Conservation (phyloP, 768 basidiomycete genomes). For the Solioccasus polychromus region DNA sequence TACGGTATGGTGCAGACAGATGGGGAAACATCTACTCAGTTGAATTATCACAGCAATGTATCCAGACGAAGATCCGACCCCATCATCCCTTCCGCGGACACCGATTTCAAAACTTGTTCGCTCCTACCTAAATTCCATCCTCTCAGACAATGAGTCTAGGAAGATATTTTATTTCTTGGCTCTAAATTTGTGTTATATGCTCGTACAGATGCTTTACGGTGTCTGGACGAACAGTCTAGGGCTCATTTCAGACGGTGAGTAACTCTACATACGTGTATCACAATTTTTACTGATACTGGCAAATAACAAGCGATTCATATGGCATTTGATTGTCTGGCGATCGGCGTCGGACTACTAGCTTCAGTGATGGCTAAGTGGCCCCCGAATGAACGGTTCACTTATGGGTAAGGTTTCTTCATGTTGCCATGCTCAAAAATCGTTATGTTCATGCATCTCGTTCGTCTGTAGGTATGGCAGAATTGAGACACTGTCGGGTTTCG, state of each 20-base stretch:
- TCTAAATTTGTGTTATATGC: constrained; percentile 94
- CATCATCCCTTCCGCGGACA: constrained; percentile 45
- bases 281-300: constrained; percentile 2
- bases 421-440: background rate
- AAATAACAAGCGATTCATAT: constrained; percentile 87
- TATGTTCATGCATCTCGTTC: background rate
- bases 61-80: constrained; percentile 43
- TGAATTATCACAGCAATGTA: constrained; percentile 44
- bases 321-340: constrained; percentile 99
- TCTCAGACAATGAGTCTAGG: constrained; percentile 88
- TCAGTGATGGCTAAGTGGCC: constrained; percentile 99
- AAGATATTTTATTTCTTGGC: constrained; percentile 97
- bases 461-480: constrained; percentile 81
- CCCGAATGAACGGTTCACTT: constrained; percentile 91
- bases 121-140: constrained; percentile 84
- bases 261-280: background rate
- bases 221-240: constrained; percentile 98
- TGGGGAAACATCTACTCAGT: constrained; percentile 7
- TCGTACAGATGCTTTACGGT: constrained; percentile 95
- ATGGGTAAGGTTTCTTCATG: constrained; percentile 58
- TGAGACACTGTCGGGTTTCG: constrained; percentile 96
- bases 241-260: constrained; percentile 90
- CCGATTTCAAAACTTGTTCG: constrained; percentile 54
- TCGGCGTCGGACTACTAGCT: constrained; percentile 91
- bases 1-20: constrained; percentile 46